Base-by-base conservation (phyloP, 2,329 filamentous ascomycete species). In the Colletotrichum tamarilloi region DNA sequence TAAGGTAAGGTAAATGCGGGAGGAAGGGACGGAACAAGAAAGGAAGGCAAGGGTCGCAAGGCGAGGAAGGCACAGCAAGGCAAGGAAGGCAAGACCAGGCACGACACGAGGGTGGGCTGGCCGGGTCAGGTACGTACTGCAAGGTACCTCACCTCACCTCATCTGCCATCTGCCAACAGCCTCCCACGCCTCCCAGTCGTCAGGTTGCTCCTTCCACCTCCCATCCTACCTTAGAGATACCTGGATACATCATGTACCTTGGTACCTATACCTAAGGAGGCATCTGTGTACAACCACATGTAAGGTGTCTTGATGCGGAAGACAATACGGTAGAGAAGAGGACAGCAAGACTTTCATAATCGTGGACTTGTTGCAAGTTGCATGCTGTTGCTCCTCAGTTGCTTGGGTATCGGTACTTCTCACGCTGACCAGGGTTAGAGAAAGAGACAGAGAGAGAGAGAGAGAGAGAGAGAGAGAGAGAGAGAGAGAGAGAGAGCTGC, bases 21-120 rank as follows among this genome's bases (percentile, higher is more conserved):
- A 73, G 71, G 67, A 73, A 73, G 56, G 67, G 60, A 66, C 71
- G 67, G 71, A 46, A 73, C 67, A 73, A 66, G 71, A 52, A 70
- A 58, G 66, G 59, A 58, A 58, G 66, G 49, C 66, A 62, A 42
- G 67, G 67, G 67, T 73, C 35, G 56, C 67, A 62, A 57, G 67
- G 71, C 62, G 60, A 73, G 60, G 46, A 35, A 26, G 49, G 56
- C 56, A 58, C 60, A 52, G n/a, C 52, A 59, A 64, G 46, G 30
- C 59, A 55, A 63, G 42, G 49, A 56, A 53, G 52, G 69, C 52
- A 53, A 68, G 66, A 65, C 57, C 57, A 68, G 58, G 67, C 58
- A 71, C 67, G 60, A 67, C 65, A 72, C 56, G 69, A 55, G 49
- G 26, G 66, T 67, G 46, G 64, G 57, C 46, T 58, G 67, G 46